These are phyloP conservation scores for Nakaseomyces sp. DNA, from an alignment of 1,139 yeast species.

Conservation along the genomic window DNA sequence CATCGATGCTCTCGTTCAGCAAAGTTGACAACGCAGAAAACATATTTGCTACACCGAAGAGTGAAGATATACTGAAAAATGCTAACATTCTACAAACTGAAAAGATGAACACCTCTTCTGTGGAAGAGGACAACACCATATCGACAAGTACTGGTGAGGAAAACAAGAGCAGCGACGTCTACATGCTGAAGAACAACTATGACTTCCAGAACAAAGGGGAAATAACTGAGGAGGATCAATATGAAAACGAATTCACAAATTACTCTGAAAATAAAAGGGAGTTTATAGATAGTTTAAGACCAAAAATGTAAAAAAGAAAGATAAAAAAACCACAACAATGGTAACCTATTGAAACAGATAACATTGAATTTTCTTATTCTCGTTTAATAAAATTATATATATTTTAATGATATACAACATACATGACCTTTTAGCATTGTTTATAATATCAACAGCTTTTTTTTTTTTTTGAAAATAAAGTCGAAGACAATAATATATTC, in stretches of 20 bases:
- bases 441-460: neutral
- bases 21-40: conserved; percentile 15
- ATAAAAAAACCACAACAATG: too few species aligned
- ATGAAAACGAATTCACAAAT: conserved; percentile 36
- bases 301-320: conserved; percentile 19
- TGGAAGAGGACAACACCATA: neutral
- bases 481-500: too few species aligned
- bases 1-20: conserved; percentile 15
- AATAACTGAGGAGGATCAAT: conserved; percentile 36
- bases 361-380: neutral
- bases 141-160: conserved; percentile 1
- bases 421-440: neutral
- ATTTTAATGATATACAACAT: conserved; percentile 8
- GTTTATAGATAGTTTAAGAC: conserved; percentile 34
- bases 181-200: conserved; percentile 32
- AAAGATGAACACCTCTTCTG: neutral
- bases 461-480: too few species aligned
- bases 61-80: conserved; percentile 9
- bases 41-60: conserved; percentile 22
- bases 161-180: conserved; percentile 16
- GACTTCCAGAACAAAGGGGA: conserved; percentile 27
- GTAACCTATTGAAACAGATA: too few species aligned
- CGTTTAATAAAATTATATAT: neutral
- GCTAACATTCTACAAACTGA: conserved; percentile 3
- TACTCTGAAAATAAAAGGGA: conserved; percentile 34